Percentiles rank a stretch among this genome's conserved stretches.
phyloP scores from a whole-genome alignment of 2,329 filamentous ascomycete genomes.

The Thielaviopsis cerberus region DNA sequence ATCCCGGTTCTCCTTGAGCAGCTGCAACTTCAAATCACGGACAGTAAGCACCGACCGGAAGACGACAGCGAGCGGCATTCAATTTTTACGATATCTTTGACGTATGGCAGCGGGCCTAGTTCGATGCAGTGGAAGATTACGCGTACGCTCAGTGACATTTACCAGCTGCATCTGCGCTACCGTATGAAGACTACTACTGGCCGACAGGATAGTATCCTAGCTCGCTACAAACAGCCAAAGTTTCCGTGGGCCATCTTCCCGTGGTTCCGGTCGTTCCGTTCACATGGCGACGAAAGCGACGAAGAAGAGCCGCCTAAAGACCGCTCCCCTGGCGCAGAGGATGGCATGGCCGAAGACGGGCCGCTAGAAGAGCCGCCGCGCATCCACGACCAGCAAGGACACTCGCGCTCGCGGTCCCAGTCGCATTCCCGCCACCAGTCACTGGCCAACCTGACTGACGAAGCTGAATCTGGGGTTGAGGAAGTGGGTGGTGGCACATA shows the following conservation, averaged over 20 bases:
- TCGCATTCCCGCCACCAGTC: constrained; percentile 7
- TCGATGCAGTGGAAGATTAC: constrained; percentile 94
- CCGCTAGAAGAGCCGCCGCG: constrained; percentile 15
- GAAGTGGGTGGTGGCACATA: constrained; percentile 13
- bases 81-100: constrained; percentile 77
- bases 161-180: constrained; percentile 85
- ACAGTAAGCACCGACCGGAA: constrained; percentile 53
- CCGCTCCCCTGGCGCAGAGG: not conserved
- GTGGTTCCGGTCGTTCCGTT: constrained; percentile 65
- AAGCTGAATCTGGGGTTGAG: constrained; percentile 25
- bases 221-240: constrained; percentile 55
- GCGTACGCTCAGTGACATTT: constrained; percentile 71
- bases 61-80: constrained; percentile 52
- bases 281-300: constrained; percentile 61
- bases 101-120: constrained; percentile 88
- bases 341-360: constrained; percentile 19
- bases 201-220: constrained; percentile 22
- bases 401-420: not conserved
- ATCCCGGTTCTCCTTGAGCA: constrained; percentile 93
- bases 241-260: constrained; percentile 83
- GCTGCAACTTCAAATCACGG: constrained; percentile 69
- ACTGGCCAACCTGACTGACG: constrained; percentile 21
- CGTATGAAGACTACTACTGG: constrained; percentile 61
- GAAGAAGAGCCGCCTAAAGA: constrained; percentile 38
- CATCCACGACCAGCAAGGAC: constrained; percentile 6